A percentile compares a stretch with the other conserved stretches of the same genome.
phyloP scores from a whole-genome alignment of 441 rosid genomes.

The Aleurites moluccanus region DNA sequence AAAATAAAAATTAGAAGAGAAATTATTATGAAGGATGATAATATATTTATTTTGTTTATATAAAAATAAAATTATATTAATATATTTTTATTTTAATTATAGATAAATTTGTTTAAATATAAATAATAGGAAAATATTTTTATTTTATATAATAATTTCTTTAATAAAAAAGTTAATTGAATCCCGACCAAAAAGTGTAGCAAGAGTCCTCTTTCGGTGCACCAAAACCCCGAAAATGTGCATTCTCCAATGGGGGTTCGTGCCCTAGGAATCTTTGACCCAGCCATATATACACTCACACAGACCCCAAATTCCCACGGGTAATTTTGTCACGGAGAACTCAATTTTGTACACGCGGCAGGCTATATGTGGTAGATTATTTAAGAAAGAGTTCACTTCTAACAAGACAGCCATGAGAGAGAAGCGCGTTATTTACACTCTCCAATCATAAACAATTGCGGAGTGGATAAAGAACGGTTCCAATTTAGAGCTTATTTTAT shows the following conservation, averaged over 20 bases:
- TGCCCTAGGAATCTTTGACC: neutral
- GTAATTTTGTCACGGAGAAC: neutral
- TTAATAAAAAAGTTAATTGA: neutral
- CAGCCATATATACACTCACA: neutral
- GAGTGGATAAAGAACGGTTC: no score
- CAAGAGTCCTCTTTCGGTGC: slow-evolving; percentile 30
- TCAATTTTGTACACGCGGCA: neutral
- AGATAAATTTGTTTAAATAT: no score
- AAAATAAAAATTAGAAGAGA: no score
- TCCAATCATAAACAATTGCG: neutral
- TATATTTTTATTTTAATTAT: no score
- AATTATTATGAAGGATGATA: no score
- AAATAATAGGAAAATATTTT: no score
- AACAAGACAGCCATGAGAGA: neutral
- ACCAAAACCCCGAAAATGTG: slow-evolving; percentile 2
- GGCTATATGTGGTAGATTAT: neutral
- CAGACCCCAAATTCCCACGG: neutral
- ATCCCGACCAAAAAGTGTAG: neutral
- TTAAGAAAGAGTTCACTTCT: no score
- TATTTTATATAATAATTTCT: no score
- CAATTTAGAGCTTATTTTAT: no score
- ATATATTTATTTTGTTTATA: no score
- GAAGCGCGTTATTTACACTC: neutral
- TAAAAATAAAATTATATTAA: no score
- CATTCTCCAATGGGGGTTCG: slow-evolving; percentile 10